These are phyloP conservation scores for Penicillium canariense DNA, from an alignment of 495 filamentous ascomycete species.

Conservation along the genomic window DNA sequence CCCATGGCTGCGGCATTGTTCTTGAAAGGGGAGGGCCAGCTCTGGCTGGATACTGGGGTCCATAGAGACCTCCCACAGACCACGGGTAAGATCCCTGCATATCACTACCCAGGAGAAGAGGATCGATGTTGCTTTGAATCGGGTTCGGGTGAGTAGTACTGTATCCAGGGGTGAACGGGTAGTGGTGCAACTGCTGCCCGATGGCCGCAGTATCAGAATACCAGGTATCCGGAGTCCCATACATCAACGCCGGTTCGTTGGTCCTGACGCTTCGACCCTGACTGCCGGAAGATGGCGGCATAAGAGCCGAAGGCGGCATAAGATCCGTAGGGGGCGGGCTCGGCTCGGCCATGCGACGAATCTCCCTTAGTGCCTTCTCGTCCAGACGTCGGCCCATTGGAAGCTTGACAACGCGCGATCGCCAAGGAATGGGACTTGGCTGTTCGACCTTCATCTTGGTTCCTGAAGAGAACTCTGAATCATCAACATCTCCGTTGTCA, in stretches of 20 bases:
- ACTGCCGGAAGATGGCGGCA: not conserved
- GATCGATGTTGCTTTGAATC: no score
- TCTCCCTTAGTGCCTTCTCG: not conserved
- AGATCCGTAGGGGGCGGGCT: not conserved
- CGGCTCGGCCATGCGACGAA: not conserved
- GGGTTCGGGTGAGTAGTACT: no score
- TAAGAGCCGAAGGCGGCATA: no score
- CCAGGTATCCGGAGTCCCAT: not conserved
- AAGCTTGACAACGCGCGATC: not conserved
- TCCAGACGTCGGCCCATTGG: not conserved
- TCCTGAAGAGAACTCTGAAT: not conserved
- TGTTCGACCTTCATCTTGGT: not conserved
- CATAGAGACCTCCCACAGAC: no score
- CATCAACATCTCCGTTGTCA: no score
- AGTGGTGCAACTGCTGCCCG: not conserved
- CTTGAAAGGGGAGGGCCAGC: no score
- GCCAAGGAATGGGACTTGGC: not conserved
- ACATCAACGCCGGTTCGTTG: conserved; percentile 1
- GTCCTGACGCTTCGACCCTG: not conserved
- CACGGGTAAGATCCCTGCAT: no score
- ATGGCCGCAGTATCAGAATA: not conserved
- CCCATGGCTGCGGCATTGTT: no score
- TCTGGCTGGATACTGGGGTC: no score
- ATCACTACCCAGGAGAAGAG: no score
- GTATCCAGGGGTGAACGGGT: no score